phyloP scores from a whole-genome alignment of 2,329 filamentous ascomycete species.

The Pseudocercospora musae region DNA sequence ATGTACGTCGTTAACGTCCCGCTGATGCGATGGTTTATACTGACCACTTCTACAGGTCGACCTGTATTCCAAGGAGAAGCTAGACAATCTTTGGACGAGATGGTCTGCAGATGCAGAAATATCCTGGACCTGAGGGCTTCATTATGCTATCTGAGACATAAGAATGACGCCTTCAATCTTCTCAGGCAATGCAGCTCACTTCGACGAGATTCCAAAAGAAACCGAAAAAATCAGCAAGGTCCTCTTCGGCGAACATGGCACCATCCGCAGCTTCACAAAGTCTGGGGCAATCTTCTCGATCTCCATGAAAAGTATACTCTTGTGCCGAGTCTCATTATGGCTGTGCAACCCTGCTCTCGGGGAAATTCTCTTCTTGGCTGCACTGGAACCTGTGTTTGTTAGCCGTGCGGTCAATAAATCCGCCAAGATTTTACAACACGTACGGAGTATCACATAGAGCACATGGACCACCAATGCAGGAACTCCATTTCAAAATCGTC shows the following conservation, averaged over 20 bases:
- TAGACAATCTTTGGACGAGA: background rate
- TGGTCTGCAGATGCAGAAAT: conserved; percentile 1
- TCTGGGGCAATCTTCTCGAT: background rate
- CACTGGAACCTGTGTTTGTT: background rate
- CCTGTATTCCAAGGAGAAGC: conserved; percentile 1
- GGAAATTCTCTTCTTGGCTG: background rate
- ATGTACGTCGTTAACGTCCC: background rate
- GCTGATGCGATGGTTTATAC: background rate
- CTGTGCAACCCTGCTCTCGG: background rate
- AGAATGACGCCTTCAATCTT: background rate
- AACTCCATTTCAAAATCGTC: too few relatives aligned
- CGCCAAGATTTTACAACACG: background rate
- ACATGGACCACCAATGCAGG: background rate
- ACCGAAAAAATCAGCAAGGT: background rate
- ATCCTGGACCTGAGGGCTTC: background rate
- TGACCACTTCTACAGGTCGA: background rate
- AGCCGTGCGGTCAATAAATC: background rate
- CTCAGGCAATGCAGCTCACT: background rate
- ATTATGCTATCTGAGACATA: background rate
- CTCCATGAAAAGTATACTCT: background rate
- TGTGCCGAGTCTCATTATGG: background rate
- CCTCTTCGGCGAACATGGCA: background rate
- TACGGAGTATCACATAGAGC: background rate
- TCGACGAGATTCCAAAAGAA: background rate
- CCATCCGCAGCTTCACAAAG: background rate